Percentiles rank a stretch among this genome's conserved stretches.
These are phyloP conservation scores for Pythium phragmitis DNA, from an alignment of 352 stramenopile genomes.

Conservation along the genomic window DNA sequence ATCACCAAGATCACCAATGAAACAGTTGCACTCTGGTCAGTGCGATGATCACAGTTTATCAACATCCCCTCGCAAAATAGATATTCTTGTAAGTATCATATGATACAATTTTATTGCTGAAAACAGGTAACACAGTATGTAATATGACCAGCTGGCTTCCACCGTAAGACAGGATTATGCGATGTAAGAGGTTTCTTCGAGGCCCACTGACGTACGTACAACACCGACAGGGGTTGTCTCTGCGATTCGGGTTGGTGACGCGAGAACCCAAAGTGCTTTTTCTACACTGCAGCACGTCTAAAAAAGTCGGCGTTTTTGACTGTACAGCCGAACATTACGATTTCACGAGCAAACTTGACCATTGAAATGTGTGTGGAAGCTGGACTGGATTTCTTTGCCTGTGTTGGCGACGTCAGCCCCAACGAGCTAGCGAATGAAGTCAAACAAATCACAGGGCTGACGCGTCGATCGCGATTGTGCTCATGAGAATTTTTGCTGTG, in stretches of 20 bases:
- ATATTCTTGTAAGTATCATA: constrained; percentile 1
- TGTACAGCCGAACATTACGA: neutral
- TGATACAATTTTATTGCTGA: neutral
- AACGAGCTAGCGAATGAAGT: neutral
- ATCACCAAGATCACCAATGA: neutral
- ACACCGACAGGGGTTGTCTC: constrained; percentile 8
- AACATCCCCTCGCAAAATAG: neutral
- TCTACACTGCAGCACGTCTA: neutral
- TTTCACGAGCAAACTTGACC: neutral
- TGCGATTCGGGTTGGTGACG: constrained; percentile 13
- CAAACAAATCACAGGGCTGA: neutral
- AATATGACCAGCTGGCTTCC: neutral
- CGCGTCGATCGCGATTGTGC: too few relatives aligned
- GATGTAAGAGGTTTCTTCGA: constrained; percentile 8
- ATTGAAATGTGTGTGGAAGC: neutral
- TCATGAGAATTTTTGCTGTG: neutral
- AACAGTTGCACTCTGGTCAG: constrained; percentile 3
- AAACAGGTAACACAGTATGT: neutral
- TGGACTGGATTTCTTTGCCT: neutral
- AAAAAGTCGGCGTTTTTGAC: too few relatives aligned
- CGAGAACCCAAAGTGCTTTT: constrained; percentile 6
- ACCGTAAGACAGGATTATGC: neutral
- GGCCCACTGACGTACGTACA: constrained; percentile 9
- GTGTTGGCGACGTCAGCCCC: neutral
- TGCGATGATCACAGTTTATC: neutral